Evolutionary conservation across 768 basidiomycete species (phyloP).

Genomic region (Mycena olivaceomarginata): DNA sequence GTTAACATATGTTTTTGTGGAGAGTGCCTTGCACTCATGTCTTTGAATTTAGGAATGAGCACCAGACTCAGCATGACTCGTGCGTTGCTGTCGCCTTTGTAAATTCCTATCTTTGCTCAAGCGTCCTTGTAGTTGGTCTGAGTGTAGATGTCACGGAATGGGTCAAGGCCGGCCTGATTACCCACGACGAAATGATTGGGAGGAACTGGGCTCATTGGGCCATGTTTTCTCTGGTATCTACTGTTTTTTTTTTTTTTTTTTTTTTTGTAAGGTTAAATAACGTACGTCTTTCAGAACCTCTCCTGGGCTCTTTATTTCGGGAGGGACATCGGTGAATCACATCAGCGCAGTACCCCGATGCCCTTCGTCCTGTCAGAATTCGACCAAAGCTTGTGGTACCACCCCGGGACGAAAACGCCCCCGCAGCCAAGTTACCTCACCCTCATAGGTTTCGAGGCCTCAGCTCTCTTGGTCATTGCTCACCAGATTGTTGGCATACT

Average conservation of each 20-base stretch:
- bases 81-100: constrained; percentile 2
- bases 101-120: not conserved
- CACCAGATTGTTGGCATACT: constrained; percentile 56
- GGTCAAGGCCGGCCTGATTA: constrained; percentile 55
- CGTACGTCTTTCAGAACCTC: constrained; percentile 51
- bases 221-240: constrained; percentile 54
- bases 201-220: constrained; percentile 63
- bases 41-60: constrained; percentile 29
- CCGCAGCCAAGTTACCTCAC: constrained; percentile 46
- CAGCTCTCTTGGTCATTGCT: constrained; percentile 56
- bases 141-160: constrained; percentile 59
- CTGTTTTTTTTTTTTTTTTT: too few species aligned
- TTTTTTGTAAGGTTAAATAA: too few species aligned
- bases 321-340: constrained; percentile 53
- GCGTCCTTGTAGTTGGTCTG: constrained; percentile 57
- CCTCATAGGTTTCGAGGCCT: constrained; percentile 55
- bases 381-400: constrained; percentile 56
- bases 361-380: constrained; percentile 57
- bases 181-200: constrained; percentile 48
- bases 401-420: constrained; percentile 52
- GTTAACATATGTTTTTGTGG: not conserved
- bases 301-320: constrained; percentile 68
- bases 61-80: constrained; percentile 30
- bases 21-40: too few species aligned
- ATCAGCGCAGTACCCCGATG: constrained; percentile 51